Base-by-base conservation (phyloP, 2,329 filamentous ascomycete species). In the Emmonsia crescens region DNA sequence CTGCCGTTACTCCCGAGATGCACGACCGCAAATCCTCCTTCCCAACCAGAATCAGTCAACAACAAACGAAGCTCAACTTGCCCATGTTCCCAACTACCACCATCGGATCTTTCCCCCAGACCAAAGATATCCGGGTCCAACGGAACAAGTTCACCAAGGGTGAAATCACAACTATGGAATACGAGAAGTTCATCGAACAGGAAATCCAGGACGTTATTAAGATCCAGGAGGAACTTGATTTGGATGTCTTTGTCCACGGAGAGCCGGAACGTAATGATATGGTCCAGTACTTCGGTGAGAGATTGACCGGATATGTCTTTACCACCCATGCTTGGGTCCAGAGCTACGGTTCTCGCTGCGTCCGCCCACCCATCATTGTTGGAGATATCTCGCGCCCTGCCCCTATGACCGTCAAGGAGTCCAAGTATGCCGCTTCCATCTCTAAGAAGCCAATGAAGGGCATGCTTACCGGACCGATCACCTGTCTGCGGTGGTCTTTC, bases 381-480 rank as follows among this genome's bases (percentile, higher is more conserved):
- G 94, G 94, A 80, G 94, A 99, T 78, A 93, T 99, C 79, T 97
- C 93, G 66, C 93, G 94, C 70, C 94, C 94, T 68, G 88, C 87
- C 69, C 89, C 94, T 70, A 99, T 99, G 94, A 96, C 94, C 64
- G 94, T 99, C 80, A 99, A 99, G 89, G 94, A 99, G 85, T 96
- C 90, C 79, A 96, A 97, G 84, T 99, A 96, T 81, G 94, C 94
- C 69, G 93, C 91, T 66, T 92, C 89, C 62, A 85, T 96, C 78
- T 93, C 92, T 77, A 93, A 89, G 83, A 97, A 96, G 86, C 92
- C 94, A 80, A 97, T 99, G 94, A 99, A 99, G 90, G 94, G 94
- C 78, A 99, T 99, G 94, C 87, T 99, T 76, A 99, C 94, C 79
- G 94, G 94, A 64, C 94, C 94, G 71, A 95, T 99, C 82, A 99